Evolutionary conservation across 2,329 filamentous ascomycete species (phyloP), one percentile per base, ranked within the genome.

Genomic region (Penicillium sp.): DNA sequence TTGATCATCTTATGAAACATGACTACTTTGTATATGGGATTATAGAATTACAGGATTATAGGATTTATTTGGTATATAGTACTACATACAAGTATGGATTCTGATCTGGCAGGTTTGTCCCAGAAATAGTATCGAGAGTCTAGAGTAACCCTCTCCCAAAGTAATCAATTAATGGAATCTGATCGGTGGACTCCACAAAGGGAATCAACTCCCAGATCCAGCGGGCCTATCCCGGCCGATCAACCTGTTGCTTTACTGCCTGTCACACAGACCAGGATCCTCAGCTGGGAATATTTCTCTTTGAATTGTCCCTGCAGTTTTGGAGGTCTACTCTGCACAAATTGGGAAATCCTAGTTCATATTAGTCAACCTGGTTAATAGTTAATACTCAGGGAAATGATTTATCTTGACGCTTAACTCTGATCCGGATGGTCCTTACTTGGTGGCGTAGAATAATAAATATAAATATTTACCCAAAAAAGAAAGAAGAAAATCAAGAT

Each of bases 211-310:
- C 52, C 43, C 19, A 56, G 53, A 57, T 59, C 48, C 55, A 58
- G 59, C 59, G 57, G 57, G 59, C 57, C 53, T 61, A 61, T 61
- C 62, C 60, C 60, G 57, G 58, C 33, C 56, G 63, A 65, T 65
- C 63, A 65, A 55, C 61, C 46, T 50, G 56, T 59, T 62, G 60
- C 51, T 58, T 58, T 53, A 29, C 19, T 46, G 27, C 21, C 53
- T 29, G 62, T 65, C 63, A 65, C 63, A 65, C 63, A 65, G 61
- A 65, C 63, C 61, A 64, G 63, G 61, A 64, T 65, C 55, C 59
- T 62, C 55, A 63, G 59, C 21, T 41, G 38, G 21, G 34, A 40
- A 19, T 33, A 19, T 33, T 25, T 45, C 23, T 31, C 15, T 23
- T 23, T 31, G 33, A 29, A 23, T 38, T 31, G 31, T 46, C 25